Evolutionary conservation across 495 filamentous ascomycete genomes (phyloP).

Genomic region (Daldinia loculata): DNA sequence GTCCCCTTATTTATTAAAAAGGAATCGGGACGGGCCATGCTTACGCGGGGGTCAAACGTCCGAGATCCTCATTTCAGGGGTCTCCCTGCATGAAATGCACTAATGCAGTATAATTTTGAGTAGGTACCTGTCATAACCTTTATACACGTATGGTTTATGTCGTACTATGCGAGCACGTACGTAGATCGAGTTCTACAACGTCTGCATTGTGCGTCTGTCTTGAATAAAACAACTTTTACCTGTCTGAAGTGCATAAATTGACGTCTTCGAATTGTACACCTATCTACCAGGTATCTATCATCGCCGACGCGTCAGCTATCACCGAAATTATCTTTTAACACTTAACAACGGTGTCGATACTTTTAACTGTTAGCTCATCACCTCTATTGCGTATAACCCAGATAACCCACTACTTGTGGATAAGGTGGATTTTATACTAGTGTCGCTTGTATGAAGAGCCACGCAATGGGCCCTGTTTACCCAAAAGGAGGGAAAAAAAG

Average conservation of each 20-base stretch:
- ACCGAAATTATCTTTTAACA: background rate
- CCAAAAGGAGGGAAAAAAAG: background rate
- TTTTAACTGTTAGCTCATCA: background rate
- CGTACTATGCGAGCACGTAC: background rate
- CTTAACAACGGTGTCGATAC: background rate
- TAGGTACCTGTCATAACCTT: too few species aligned
- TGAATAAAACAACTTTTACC: background rate
- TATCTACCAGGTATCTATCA: too few species aligned
- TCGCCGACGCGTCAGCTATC: too few species aligned
- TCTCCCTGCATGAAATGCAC: slow-evolving; percentile 1
- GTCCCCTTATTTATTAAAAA: too few species aligned
- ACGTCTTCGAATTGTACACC: too few species aligned
- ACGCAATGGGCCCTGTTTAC: background rate
- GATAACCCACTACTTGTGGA: background rate
- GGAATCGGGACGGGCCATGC: slow-evolving; percentile 5
- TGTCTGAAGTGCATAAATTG: too few species aligned
- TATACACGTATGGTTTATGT: too few species aligned
- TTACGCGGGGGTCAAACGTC: slow-evolving; percentile 4
- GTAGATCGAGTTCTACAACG: background rate
- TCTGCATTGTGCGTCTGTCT: background rate
- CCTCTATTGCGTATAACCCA: background rate
- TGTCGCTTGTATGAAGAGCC: background rate
- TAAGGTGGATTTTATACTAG: background rate
- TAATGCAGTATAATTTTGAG: background rate
- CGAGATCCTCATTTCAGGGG: slow-evolving; percentile 17